Base-by-base conservation (phyloP, 202 grass and related monocot species). In the Alloteropsis angusta region DNA sequence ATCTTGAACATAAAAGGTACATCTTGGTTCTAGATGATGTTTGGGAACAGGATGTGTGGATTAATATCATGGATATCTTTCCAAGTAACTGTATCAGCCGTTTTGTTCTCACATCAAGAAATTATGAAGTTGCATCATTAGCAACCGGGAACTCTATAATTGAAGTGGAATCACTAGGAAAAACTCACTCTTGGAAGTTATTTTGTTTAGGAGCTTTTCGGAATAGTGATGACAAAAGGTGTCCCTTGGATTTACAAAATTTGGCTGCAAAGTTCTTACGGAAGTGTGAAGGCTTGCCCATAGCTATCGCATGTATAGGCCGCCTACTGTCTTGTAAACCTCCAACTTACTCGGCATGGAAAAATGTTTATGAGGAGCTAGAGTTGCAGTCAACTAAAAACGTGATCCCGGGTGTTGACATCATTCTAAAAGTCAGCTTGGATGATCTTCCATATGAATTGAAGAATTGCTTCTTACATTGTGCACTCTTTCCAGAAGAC, bases 401-500 rank as follows among this genome's bases (percentile, higher is more conserved):
- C 11, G 44, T 17, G 7, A 34, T 50, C 3, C 54, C 46, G 8
- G 8, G 60, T 79, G 32, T 79, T 8, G 74, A 61, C 14, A 58
- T 2, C 6, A 43, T 87, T 63, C 39, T 87, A 1, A 84, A 72
- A 38, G 6, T 87, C 14, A 85, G 88, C 23, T 82, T 78, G 41
- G 47, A 75, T 2, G 46, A 70, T n/a, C 79, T 92, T 49, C 86
- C 86, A 3, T 47, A 41, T 18, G 7, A 86, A 59, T 10, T 86
- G 5, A 86, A 84, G 70, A 77, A 88, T 14, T 92, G 86, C 25
- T 73, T 92, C 46, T 34, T 88, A 21, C 75, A 85, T 53, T 92
- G 86, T 21, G 50, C 79, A 56, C 47, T 88, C 7, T 84, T 88
- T 68, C 83, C 68, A 17, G 80, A 86, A 57, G 83, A 57, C 39